Evolutionary conservation across 768 basidiomycete genomes (phyloP), one percentile per base, ranked within the genome.

Genomic region (Naganishia antarctica): DNA sequence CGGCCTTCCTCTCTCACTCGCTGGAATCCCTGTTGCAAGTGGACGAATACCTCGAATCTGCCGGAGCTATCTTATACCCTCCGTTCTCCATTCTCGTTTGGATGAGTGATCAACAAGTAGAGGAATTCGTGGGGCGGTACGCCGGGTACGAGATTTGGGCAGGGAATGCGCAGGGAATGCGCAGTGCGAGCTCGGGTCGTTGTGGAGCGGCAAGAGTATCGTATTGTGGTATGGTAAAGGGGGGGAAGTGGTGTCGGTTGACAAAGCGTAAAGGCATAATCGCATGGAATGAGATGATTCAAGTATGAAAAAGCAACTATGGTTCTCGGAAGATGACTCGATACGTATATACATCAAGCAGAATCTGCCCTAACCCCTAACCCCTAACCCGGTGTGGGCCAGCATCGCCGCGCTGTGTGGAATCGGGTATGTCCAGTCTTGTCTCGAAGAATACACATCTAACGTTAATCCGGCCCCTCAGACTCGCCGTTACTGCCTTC

Each of bases 81-180:
- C 34, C 60, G 2, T 61, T 61, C 32, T 31, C 45, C 47, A n/a
- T 61, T 2, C 60, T 61, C 60, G 28, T 61, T 13, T 46, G 93
- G 3, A 96, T 98, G 94, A 81, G 85, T 0, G 91, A 94, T 70
- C 84, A 82, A 5, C 77, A 92, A 81, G 84, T 86, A 68, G 86
- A 85, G 70, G 73, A 23, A 40, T 94, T 94, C 73, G 85, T 93
- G 7, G 88, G 91, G 76, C 85, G 93, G 4, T 96, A 94, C 76
- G 92, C 92, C 0, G 90, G 89, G 2, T 97, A 97, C 72, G 85
- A 94, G 66, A 87, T 93, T 73, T 97, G 60, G 60, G 26, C 60
- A 21, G 60, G 29, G n/a, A 8, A 32, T 23, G 28, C 59, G 26
- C 60, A 21, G 60, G 29, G n/a, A 8, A 32, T 23, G 8, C 34